Evolutionary conservation across 768 basidiomycete genomes (phyloP).

Genomic region (Suillus plorans): DNA sequence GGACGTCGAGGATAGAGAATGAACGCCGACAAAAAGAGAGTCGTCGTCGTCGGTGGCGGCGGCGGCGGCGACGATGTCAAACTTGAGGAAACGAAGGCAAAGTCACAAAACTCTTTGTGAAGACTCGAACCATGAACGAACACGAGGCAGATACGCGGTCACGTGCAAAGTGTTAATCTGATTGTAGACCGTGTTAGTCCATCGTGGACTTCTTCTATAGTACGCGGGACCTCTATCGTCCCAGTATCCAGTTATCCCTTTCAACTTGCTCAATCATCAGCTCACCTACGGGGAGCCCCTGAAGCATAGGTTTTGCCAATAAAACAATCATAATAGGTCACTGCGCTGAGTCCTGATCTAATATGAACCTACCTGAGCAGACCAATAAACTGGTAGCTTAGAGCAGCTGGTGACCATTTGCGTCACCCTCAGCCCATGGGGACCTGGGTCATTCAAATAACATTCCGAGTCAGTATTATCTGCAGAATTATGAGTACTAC

Average conservation of each 20-base stretch:
- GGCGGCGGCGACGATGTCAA: slow-evolving; percentile 14
- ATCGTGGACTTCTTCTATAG: not conserved
- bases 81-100: slow-evolving; percentile 11
- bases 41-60: slow-evolving; percentile 15
- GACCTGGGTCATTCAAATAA: too few species aligned
- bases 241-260: not conserved
- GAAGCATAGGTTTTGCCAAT: not conserved
- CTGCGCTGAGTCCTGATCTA: not conserved
- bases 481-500: not conserved
- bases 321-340: too few species aligned
- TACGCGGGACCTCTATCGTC: not conserved
- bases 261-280: not conserved
- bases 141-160: slow-evolving; percentile 36
- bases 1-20: not conserved
- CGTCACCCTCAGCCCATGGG: too few species aligned
- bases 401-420: too few species aligned
- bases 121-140: slow-evolving; percentile 26
- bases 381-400: not conserved
- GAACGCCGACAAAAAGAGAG: slow-evolving; percentile 13
- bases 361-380: not conserved
- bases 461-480: not conserved
- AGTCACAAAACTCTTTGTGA: slow-evolving; percentile 27
- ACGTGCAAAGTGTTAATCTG: slow-evolving; percentile 30
- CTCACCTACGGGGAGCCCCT: too few species aligned
- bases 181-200: slow-evolving; percentile 9